Evolutionary conservation across 2,329 filamentous ascomycete species (phyloP), one percentile per base, ranked within the genome.

Genomic region (Fonsecaea monophora): DNA sequence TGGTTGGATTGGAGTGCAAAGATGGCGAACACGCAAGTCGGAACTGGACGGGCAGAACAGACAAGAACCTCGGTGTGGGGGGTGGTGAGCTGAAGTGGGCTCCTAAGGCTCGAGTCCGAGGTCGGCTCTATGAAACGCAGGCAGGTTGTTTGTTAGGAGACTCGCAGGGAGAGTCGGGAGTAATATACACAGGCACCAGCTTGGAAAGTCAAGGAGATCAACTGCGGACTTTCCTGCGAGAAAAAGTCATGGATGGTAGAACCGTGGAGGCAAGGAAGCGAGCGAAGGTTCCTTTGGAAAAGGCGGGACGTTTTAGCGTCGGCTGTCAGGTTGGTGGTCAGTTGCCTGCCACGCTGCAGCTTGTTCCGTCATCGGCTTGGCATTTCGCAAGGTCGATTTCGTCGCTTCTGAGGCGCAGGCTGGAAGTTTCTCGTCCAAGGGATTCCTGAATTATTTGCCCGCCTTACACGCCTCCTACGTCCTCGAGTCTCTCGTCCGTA

Each of bases 1-100:
- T 32, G 37, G 42, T 68, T 54, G 58, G 21, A 50, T 60, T 15
- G 56, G 53, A 53, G 62, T 25, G 6, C 32, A 48, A 32, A 32
- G 38, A 55, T 50, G 59, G 32, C 21, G 32, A 25, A 37, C 21
- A 35, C 50, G 35, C 55, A 40, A 45, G 18, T 60, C 66, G 66
- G 66, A 68, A 68, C 50, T 38, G 9, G 55, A 42, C 66, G 66
- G 66, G 50, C 62, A 63, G 35, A 30, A 56, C 55, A 21, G 50
- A 62, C 18, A 32, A 58, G 63, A 6, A 32, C 38, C 60, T 38
- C 25, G 48, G 35, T 53, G 62, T 53, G 56, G 63, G 62, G 57
- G 53, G 53, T n/a, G 4, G 35, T 42, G 50, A 40, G 21, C 30
- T 32, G 38, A 25, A 35, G 53, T 35, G 53, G 18, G 53, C 15